Percentiles rank a stretch among this genome's conserved stretches.
phyloP scores from a whole-genome alignment of 2,329 filamentous ascomycete species.

The Chalara sp. region DNA sequence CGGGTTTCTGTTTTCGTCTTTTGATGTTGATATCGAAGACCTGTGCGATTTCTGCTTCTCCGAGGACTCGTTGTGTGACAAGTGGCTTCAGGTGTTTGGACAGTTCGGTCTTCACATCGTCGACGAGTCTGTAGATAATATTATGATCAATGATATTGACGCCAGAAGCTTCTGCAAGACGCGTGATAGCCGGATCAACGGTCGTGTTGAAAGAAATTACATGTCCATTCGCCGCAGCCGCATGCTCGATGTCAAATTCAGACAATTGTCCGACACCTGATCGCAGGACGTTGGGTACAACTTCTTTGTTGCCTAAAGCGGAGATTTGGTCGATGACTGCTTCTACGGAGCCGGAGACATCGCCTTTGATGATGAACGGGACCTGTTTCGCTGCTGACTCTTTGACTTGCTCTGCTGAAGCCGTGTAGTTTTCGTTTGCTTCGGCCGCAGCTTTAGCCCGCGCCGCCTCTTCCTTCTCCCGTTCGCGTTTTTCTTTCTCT shows the following conservation, averaged over 20 bases:
- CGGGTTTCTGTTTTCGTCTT: slow-evolving; percentile 60
- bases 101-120: slow-evolving; percentile 63
- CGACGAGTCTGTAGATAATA: slow-evolving; percentile 74
- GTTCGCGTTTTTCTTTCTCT: slow-evolving; percentile 53
- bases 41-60: slow-evolving; percentile 81
- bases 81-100: slow-evolving; percentile 62
- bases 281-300: slow-evolving; percentile 69
- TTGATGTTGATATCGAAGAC: slow-evolving; percentile 80
- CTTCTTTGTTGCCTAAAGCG: slow-evolving; percentile 77
- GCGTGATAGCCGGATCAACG: slow-evolving; percentile 59
- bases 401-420: slow-evolving; percentile 21
- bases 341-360: slow-evolving; percentile 90
- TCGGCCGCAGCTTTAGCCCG: slow-evolving; percentile 33
- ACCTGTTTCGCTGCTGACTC: slow-evolving; percentile 43
- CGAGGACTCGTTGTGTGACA: slow-evolving; percentile 64
- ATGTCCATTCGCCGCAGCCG: slow-evolving; percentile 65
- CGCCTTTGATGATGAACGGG: slow-evolving; percentile 83
- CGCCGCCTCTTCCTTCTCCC: slow-evolving; percentile 48
- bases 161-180: slow-evolving; percentile 61
- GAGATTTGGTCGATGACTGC: slow-evolving; percentile 74
- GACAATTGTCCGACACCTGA: slow-evolving; percentile 71
- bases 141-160: slow-evolving; percentile 80
- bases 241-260: slow-evolving; percentile 86
- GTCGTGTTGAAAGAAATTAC: slow-evolving; percentile 83
- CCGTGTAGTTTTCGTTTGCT: slow-evolving; percentile 23